A percentile compares a stretch with the other conserved stretches of the same genome.
phyloP scores from a whole-genome alignment of 2,329 filamentous ascomycete genomes.

The Paecilomyces niveus region DNA sequence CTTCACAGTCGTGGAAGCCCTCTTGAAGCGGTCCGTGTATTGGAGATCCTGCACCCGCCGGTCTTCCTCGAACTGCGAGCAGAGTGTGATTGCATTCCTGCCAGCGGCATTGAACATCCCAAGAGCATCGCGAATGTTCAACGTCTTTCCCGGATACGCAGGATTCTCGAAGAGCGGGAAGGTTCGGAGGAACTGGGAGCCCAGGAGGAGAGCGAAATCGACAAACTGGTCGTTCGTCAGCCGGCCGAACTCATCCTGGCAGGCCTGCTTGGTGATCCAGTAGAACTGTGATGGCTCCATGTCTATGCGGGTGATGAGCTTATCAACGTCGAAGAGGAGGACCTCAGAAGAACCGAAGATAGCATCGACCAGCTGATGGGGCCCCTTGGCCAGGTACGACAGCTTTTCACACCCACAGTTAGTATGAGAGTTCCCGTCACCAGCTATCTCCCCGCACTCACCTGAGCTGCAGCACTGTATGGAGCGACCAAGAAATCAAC shows the following conservation, averaged over 20 bases:
- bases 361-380: conserved; percentile 61
- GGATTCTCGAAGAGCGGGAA: conserved; percentile 69
- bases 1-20: conserved; percentile 74
- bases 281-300: conserved; percentile 57
- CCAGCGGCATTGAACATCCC: conserved; percentile 63
- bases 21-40: conserved; percentile 81
- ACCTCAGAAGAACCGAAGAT: conserved; percentile 80
- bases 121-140: conserved; percentile 67
- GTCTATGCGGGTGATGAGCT: conserved; percentile 55
- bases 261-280: conserved; percentile 58
- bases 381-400: conserved; percentile 67
- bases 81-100: conserved; percentile 65
- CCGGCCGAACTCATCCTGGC: conserved; percentile 60
- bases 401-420: conserved; percentile 36
- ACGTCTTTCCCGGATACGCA: conserved; percentile 47
- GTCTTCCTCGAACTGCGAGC: conserved; percentile 72
- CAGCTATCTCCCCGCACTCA: conserved; percentile 30
- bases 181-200: conserved; percentile 69
- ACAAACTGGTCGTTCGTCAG: conserved; percentile 68
- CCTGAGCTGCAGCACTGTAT: conserved; percentile 81
- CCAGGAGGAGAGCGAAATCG: conserved; percentile 75
- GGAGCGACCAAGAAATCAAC: conserved; percentile 77
- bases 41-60: conserved; percentile 61
- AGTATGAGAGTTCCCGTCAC: conserved; percentile 2
- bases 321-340: conserved; percentile 76